Base-by-base conservation (phyloP, 768 basidiomycete genomes). In the Tubosaeta sp. region DNA sequence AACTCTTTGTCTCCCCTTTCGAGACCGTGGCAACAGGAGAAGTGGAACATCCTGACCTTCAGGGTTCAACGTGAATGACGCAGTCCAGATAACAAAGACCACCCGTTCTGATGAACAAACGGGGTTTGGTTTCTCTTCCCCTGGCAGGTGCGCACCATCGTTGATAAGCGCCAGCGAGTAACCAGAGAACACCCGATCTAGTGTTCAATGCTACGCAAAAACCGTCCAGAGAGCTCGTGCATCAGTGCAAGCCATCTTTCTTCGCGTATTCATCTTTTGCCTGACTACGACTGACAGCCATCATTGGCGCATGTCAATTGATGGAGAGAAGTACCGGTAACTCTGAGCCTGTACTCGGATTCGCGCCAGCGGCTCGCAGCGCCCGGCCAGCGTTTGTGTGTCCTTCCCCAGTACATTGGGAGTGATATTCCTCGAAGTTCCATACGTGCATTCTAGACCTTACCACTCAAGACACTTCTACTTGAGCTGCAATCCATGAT, bases 1-100 rank as follows among this genome's bases (percentile, higher is more conserved):
- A 41, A 56, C 55, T 11, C 46, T 13, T 62, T 59, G 54, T 59
- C 22, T 51, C 26, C 29, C 19, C n/a, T 32, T 31, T 42, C 26
- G 38, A 35, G 50, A 43, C 22, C 38, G 46, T 60, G 22, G 31
- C 42, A 29, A 47, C 49, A 11, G n/a, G 25, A 14, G 13, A 26
- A 34, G 5, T 14, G 27, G 27, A 27, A 27, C 14, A 16, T 7
- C 14, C 26, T 9, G 42, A 7, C 25, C 16, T 7, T 27, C 14
- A 22, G 39, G 8, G 33, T 33, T 26, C 38, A 29, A 29, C 16
- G 45, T 8, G 13, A 29, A 13, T 35, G 29, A 45, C 27, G 43
- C 19, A 34, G 17, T 7, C 44, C 17, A 4, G 13, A 31, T 11
- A 13, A 10, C 8, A 17, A 43, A 8, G 10, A 13, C 22, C 26